phyloP scores from a whole-genome alignment of 2,329 filamentous ascomycete species.

The Microcyclosporella mali region DNA sequence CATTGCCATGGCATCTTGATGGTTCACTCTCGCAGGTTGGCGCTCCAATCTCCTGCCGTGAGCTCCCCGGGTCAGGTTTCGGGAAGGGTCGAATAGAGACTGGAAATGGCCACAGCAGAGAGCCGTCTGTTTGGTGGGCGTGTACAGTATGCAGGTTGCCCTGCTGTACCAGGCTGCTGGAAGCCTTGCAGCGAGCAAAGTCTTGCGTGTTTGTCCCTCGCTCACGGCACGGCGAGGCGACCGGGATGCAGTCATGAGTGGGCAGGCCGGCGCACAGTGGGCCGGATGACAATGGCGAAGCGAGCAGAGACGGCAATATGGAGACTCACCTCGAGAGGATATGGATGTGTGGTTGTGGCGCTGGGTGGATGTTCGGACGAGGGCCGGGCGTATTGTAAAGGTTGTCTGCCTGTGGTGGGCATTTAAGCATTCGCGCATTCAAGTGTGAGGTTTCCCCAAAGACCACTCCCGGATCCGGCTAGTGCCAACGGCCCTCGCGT shows the following conservation, averaged over 20 bases:
- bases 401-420: too few relatives aligned
- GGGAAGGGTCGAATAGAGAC: slow-evolving; percentile 7
- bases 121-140: slow-evolving; percentile 14
- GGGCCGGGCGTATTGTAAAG: background rate
- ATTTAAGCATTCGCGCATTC: too few relatives aligned
- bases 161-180: slow-evolving; percentile 20
- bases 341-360: background rate
- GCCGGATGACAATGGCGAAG: background rate
- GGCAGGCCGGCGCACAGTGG: background rate
- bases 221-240: background rate
- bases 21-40: too few relatives aligned
- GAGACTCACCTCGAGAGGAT: slow-evolving; percentile 13
- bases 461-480: too few relatives aligned
- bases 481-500: too few relatives aligned
- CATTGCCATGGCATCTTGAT: background rate
- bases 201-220: slow-evolving; percentile 19
- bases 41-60: background rate
- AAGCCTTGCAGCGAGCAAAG: too few relatives aligned
- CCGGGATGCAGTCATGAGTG: background rate
- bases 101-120: slow-evolving; percentile 4
- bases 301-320: slow-evolving; percentile 1
- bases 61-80: slow-evolving; percentile 9
- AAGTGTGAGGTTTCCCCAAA: too few relatives aligned
- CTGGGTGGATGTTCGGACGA: background rate
- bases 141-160: slow-evolving; percentile 15